Conservation (phyloP, 1,284 basidiomycete species). For the Pterulicium gracile region DNA sequence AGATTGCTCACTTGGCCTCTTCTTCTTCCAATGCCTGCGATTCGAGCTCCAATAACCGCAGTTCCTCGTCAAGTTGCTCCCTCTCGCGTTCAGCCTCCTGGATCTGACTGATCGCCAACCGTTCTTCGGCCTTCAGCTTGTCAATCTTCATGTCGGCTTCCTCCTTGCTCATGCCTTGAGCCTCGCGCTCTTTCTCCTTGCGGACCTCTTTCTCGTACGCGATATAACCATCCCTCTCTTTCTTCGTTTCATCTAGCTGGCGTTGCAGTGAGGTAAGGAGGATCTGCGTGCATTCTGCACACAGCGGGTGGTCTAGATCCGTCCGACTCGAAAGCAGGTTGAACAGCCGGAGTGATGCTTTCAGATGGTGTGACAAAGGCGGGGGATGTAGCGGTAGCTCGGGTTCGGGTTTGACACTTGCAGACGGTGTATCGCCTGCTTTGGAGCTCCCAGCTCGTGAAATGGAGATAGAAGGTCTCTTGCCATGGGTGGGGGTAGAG, state of each 20-base stretch:
- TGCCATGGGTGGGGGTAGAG: conserved; percentile 26
- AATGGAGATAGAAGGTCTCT: conserved; percentile 27
- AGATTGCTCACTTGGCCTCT: conserved; percentile 62
- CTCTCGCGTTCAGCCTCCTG: conserved; percentile 66
- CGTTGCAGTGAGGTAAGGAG: conserved; percentile 69
- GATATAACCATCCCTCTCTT: conserved; percentile 87
- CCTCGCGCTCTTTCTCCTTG: conserved; percentile 61
- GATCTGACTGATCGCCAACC: conserved; percentile 59
- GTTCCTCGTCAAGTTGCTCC: conserved; percentile 63
- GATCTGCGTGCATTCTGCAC: conserved; percentile 86
- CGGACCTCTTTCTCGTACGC: conserved; percentile 83
- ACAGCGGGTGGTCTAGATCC: conserved; percentile 90
- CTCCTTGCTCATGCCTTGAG: conserved; percentile 45
- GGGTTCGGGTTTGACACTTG: conserved; percentile 25
- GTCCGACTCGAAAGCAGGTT: conserved; percentile 71
- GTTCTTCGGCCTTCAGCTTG: conserved; percentile 68
- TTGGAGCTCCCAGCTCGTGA: conserved; percentile 17
- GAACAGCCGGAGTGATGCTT: conserved; percentile 66
- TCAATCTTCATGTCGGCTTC: conserved; percentile 65
- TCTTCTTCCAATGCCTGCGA: conserved; percentile 69
- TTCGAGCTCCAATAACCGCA: conserved; percentile 60
- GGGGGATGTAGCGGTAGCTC: conserved; percentile 48
- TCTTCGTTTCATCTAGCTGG: conserved; percentile 83
- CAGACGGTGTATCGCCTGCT: conserved; percentile 14
- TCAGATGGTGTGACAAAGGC: conserved; percentile 70